A percentile compares a stretch with the other conserved stretches of the same genome.
phyloP scores from a whole-genome alignment of 2,329 filamentous ascomycete species.

The Fusarium illudens region DNA sequence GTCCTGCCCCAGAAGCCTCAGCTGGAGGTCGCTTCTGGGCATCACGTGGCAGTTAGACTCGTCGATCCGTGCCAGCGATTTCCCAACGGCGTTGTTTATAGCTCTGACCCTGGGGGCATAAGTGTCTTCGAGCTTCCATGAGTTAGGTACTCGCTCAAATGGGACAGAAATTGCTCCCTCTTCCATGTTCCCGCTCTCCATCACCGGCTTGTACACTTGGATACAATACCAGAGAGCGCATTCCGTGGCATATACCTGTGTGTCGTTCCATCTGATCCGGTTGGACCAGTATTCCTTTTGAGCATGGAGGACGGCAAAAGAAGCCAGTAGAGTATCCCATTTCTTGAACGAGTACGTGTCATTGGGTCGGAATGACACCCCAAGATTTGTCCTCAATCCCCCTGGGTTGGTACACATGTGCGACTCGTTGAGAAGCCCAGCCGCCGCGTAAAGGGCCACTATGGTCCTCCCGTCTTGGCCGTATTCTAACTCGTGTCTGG shows the following conservation, averaged over 20 bases:
- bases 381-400: not conserved
- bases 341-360: not conserved
- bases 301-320: not conserved
- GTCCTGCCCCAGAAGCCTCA: not conserved
- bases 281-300: not conserved
- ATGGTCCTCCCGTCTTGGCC: not conserved
- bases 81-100: not conserved
- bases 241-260: not conserved
- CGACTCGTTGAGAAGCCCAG: not conserved
- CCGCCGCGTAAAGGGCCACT: not conserved
- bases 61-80: not conserved
- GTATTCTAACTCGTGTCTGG: not conserved
- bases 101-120: not conserved
- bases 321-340: not conserved
- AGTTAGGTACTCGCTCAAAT: not conserved
- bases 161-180: not conserved
- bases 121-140: not conserved
- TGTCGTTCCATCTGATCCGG: not conserved
- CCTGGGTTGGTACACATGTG: not conserved
- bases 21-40: not conserved
- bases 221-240: constrained; percentile 2
- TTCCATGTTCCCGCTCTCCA: not conserved
- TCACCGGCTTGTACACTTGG: not conserved
- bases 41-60: not conserved
- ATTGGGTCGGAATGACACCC: not conserved